Conservation (phyloP, 2,329 filamentous ascomycete species). For the Ophiostoma ips region DNA sequence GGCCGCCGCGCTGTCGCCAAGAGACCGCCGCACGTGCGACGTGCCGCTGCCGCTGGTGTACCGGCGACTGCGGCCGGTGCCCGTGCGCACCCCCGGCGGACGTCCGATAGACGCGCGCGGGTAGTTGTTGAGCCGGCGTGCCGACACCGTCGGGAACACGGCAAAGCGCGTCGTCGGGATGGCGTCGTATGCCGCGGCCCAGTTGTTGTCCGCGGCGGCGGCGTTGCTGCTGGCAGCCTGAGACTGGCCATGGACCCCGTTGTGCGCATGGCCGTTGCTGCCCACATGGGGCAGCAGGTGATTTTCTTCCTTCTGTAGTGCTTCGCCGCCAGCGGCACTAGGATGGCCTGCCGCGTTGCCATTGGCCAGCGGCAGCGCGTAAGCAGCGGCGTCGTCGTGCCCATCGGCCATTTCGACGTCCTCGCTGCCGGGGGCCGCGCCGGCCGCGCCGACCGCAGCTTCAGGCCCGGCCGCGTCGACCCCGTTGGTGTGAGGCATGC, state of each 20-base stretch:
- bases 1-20: slow-evolving; percentile 7
- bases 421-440: neutral
- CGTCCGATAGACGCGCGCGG: slow-evolving; percentile 28
- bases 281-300: no score
- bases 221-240: neutral
- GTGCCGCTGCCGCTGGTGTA: neutral
- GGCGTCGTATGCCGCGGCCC: slow-evolving; percentile 34
- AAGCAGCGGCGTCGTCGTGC: neutral
- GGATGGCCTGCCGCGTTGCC: neutral
- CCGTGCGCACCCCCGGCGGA: slow-evolving; percentile 23
- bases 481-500: no score
- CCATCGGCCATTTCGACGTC: neutral
- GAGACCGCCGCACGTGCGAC: neutral
- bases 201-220: slow-evolving; percentile 21
- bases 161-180: slow-evolving; percentile 64
- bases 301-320: neutral
- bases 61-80: slow-evolving; percentile 23
- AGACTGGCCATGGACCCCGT: neutral
- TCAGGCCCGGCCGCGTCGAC: no score
- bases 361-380: neutral
- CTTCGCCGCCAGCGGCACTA: neutral
- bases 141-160: slow-evolving; percentile 55
- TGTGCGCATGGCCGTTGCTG: neutral
- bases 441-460: neutral
- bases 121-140: slow-evolving; percentile 36